Evolutionary conservation across 306 rosid species (phyloP), one percentile per base, ranked within the genome.

Genomic region (Hippophae tibetana): DNA sequence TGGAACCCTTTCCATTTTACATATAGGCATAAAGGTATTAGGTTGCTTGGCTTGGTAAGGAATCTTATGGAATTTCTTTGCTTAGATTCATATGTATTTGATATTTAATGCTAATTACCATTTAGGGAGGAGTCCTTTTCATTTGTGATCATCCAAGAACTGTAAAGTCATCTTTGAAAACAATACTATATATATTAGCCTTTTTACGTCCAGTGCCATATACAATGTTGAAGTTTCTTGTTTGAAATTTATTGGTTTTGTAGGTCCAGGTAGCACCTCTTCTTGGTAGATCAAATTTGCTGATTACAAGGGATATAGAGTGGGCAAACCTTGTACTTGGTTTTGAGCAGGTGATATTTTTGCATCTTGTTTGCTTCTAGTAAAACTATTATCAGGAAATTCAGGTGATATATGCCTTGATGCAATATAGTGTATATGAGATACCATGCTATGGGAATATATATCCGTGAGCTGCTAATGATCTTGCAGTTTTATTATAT

Each of bases 241-340:
- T 26, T 73, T 64, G 55, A 54, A 42, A 23, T 53, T 56, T 54
- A 5, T 58, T 68, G 42, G 63, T 62, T 70, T 58, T 69, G 27
- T 67, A 92, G 98, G 87, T 71, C 76, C 68, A 61, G 79, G 84
- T 92, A 57, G 86, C 86, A 40, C 95, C 92, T 56, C 87, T 92
- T 68, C 95, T 87, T 79, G 96, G 96, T 44, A 79, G 98, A 76
- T 92, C 98, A 76, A 92, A 85, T 79, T 72, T 92, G 82, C 84
- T 92, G 54, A 80, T 92, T 71, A 83, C 95, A 56, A 83, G 95
- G 79, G 87, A 85, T 74, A 81, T 87, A 14, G 98, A 92, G 79
- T 92, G 98, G 98, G 98, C 95, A 53, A 92, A 92, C 82, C 95
- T 92, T 72, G 80, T 82, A 3, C 54, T 87, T 66, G 98, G 98